Percentiles rank a stretch among this genome's conserved stretches.
Evolutionary conservation across 371 early-diverging fungal genomes (phyloP).

Genomic region (Mortierella sp.): DNA sequence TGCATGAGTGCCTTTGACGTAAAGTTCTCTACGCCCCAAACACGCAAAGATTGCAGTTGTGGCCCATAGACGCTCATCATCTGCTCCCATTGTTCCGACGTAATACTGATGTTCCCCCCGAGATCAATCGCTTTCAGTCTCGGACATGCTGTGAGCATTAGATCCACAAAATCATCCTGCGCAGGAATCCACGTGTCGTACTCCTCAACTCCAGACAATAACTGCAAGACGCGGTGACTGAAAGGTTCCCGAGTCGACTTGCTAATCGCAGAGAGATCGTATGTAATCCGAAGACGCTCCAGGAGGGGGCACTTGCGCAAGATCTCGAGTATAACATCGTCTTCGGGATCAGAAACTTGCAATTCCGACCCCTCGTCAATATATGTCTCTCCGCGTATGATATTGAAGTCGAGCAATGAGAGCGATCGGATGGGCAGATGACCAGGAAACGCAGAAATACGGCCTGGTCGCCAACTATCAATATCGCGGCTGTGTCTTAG

Average conservation of each 20-base stretch:
- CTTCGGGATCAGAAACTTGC: not conserved
- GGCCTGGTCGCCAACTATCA: too few species aligned
- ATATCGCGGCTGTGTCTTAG: too few species aligned
- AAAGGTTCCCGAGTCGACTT: not conserved
- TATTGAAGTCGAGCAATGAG: too few species aligned
- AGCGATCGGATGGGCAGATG: too few species aligned
- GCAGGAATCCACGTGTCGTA: not conserved
- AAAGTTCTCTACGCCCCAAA: constrained; percentile 8
- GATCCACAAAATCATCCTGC: not conserved
- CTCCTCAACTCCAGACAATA: not conserved
- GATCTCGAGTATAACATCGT: too few species aligned
- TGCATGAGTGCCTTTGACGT: not conserved
- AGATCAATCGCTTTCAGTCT: constrained; percentile 15
- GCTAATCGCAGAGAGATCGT: not conserved
- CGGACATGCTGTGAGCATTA: constrained; percentile 13
- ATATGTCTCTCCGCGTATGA: not conserved
- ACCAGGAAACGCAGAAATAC: too few species aligned
- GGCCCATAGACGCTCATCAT: constrained; percentile 5
- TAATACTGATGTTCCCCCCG: constrained; percentile 7
- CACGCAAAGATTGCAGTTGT: constrained; percentile 15
- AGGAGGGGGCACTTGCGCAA: constrained; percentile 1
- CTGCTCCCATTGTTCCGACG: constrained; percentile 1
- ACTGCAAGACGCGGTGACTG: not conserved
- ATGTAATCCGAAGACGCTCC: constrained; percentile 1
- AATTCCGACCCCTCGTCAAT: not conserved